phyloP scores from a whole-genome alignment of 331 rosid species.

The Malus hybrid region DNA sequence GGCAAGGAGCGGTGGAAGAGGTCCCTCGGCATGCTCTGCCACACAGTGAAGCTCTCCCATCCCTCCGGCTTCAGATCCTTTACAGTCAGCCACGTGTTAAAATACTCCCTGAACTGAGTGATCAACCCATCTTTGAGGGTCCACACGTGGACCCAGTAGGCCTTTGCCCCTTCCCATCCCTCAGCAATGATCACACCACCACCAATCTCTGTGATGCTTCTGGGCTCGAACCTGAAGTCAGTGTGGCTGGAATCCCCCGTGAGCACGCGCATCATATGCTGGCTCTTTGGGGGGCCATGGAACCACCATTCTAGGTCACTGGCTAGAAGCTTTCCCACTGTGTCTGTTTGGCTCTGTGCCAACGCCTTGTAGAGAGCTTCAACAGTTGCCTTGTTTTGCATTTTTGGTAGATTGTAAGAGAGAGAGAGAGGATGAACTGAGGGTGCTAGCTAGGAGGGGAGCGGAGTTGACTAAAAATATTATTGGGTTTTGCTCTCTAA shows the following conservation, averaged over 20 bases:
- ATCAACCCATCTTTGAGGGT: constrained; percentile 51
- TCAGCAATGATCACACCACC: constrained; percentile 49
- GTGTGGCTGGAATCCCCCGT: constrained; percentile 51
- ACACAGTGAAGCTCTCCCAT: constrained; percentile 46
- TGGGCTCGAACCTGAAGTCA: constrained; percentile 67
- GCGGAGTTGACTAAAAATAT: not conserved
- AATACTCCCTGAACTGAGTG: constrained; percentile 73
- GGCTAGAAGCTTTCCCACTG: constrained; percentile 44
- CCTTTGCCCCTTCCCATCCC: constrained; percentile 84
- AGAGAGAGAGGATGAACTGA: not conserved
- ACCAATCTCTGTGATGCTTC: constrained; percentile 40
- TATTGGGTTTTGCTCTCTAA: not conserved
- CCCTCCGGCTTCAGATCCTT: constrained; percentile 47
- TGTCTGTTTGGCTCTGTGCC: constrained; percentile 27
- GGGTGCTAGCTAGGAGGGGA: too few relatives aligned
- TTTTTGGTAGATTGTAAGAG: not conserved
- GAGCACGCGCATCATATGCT: constrained; percentile 85
- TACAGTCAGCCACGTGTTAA: constrained; percentile 90
- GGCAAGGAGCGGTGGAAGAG: constrained; percentile 60
- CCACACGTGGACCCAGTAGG: constrained; percentile 95
- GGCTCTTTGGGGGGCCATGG: constrained; percentile 88
- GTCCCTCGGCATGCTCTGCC: constrained; percentile 94
- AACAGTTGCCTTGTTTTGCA: constrained; percentile 39
- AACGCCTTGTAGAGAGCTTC: constrained; percentile 58
- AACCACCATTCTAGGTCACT: constrained; percentile 90